Evolutionary conservation across 345 rosid species (phyloP).

Genomic region (Populus tremula): DNA sequence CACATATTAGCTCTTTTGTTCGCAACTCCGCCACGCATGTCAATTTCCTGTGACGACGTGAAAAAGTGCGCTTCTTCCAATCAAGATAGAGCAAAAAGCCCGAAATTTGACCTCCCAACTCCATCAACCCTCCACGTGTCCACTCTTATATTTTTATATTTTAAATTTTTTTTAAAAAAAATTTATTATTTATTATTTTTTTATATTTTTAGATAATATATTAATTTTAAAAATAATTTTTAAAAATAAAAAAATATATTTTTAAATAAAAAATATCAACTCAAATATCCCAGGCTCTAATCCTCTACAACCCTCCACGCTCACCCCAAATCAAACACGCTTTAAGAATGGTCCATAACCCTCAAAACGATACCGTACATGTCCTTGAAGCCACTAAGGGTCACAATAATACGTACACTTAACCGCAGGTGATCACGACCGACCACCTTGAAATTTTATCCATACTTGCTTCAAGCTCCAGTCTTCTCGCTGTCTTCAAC

Average conservation of each 20-base stretch:
- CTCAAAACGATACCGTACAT: neutral
- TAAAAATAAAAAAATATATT: too few species aligned
- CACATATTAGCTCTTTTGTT: neutral
- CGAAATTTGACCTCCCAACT: neutral
- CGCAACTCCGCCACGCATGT: neutral
- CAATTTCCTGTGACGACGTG: neutral
- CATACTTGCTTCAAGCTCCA: neutral
- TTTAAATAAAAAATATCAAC: too few species aligned
- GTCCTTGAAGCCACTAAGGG: too few species aligned
- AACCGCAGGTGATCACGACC: neutral
- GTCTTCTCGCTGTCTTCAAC: neutral
- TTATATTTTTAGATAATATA: too few species aligned
- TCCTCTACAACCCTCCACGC: neutral
- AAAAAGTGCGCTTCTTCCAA: neutral
- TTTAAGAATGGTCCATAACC: neutral
- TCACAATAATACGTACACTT: neutral
- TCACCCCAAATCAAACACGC: neutral
- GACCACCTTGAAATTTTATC: neutral
- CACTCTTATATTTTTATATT: neutral
- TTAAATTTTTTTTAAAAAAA: too few species aligned
- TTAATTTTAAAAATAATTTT: too few species aligned
- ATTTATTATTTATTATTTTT: too few species aligned
- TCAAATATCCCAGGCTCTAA: neutral
- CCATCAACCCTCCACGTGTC: conserved; percentile 12
- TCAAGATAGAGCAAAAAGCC: neutral